Conservation (phyloP, 306 rosid genomes). For the Amphicarpaea edgeworthii region DNA sequence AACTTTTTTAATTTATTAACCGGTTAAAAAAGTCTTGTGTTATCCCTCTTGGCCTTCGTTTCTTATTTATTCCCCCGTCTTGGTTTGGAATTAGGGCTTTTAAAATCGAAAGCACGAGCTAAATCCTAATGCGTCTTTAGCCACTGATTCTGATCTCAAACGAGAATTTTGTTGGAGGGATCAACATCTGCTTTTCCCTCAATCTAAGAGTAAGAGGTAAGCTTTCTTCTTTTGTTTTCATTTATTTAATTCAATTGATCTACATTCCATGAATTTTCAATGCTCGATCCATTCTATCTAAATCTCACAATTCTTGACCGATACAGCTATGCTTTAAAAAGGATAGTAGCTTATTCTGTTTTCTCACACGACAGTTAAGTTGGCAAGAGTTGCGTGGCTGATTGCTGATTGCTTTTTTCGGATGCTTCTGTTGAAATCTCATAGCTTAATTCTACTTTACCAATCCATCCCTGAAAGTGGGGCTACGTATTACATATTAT, state of each 20-base stretch:
- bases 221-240: not conserved
- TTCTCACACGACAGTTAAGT: not conserved
- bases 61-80: too few species aligned
- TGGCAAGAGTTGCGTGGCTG: not conserved
- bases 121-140: not conserved
- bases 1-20: too few species aligned
- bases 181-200: not conserved
- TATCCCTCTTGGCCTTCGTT: not conserved
- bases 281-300: not conserved
- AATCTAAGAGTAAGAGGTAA: not conserved
- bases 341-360: not conserved
- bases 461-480: slow-evolving; percentile 60
- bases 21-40: too few species aligned
- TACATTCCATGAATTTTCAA: not conserved
- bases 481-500: slow-evolving; percentile 43
- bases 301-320: slow-evolving; percentile 2
- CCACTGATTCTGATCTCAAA: not conserved
- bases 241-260: not conserved
- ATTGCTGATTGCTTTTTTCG: slow-evolving; percentile 11
- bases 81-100: slow-evolving; percentile 7
- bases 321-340: not conserved
- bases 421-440: slow-evolving; percentile 27
- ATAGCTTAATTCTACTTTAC: slow-evolving; percentile 44
- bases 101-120: not conserved
- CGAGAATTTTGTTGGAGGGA: not conserved